Conservation (phyloP, 1,284 basidiomycete genomes). For the Blastosporella zonata region DNA sequence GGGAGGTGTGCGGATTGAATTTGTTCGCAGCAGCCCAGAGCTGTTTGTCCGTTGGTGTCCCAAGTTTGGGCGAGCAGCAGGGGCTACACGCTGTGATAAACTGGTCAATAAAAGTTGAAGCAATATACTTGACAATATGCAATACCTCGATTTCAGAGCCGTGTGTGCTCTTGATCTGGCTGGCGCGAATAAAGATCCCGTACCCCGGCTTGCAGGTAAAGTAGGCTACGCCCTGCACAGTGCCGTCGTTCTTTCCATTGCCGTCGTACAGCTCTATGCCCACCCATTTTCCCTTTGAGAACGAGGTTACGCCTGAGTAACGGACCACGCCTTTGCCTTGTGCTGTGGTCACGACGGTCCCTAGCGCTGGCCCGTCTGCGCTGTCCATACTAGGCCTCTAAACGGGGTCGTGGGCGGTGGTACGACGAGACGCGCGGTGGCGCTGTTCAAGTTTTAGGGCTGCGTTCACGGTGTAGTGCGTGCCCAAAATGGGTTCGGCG, state of each 20-base stretch:
- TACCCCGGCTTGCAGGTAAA: constrained; percentile 77
- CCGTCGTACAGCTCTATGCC: constrained; percentile 85
- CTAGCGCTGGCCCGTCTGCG: constrained; percentile 38
- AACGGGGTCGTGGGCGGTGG: background rate
- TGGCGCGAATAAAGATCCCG: constrained; percentile 91
- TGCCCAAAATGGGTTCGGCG: constrained; percentile 3
- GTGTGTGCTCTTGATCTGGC: constrained; percentile 74
- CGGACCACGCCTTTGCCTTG: constrained; percentile 84
- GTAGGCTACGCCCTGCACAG: constrained; percentile 80
- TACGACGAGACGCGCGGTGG: too few species aligned
- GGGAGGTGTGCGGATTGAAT: constrained; percentile 34
- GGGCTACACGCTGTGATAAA: constrained; percentile 22
- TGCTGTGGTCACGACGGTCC: constrained; percentile 71
- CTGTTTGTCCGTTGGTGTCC: constrained; percentile 46
- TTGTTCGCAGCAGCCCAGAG: constrained; percentile 32
- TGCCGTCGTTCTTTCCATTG: constrained; percentile 95
- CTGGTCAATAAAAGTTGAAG: constrained; percentile 2
- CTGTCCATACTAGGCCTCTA: constrained; percentile 15
- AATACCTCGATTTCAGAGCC: constrained; percentile 39
- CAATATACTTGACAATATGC: constrained; percentile 8
- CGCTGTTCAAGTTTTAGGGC: too few species aligned
- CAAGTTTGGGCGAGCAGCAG: constrained; percentile 27
- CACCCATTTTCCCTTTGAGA: constrained; percentile 91
- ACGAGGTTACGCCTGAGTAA: constrained; percentile 84
- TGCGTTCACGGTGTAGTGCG: background rate